Base-by-base conservation (phyloP, 257 asterid genomes). In the Scutellaria barbata region DNA sequence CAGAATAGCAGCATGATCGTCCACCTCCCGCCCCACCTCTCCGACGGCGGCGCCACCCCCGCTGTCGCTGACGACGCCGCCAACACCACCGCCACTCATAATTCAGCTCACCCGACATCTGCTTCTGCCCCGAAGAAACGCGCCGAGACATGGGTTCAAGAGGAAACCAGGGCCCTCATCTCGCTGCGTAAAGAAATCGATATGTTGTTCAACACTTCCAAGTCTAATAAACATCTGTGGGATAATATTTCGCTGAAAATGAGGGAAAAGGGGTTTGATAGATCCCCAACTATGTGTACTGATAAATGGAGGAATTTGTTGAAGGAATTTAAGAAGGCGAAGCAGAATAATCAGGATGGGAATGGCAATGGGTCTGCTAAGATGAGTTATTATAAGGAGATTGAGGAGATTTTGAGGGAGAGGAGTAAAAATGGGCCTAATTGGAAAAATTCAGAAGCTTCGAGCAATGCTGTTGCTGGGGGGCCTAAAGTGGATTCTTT, bases 251-350 rank as follows among this genome's bases (percentile, higher is more conserved):
- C 98, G 7, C 12, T 79, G 81, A 92, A 90, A 72, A 92, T 92
- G 98, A 92, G 90, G 78, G 95, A 84, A 22, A 92, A 89, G 57
- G 98, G 98, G 43, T 92, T 90, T 47, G 98, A 92, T 61, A 77
- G 98, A 51, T 90, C 97, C 3, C 95, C 98, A 1, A 86, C 96
- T 11, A 92, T 92, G 98, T 92, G 98, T 11, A 92, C 98, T 2
- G 98, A 89, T 48, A 92, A 92, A 73, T 92, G 98, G 98, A 85
- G 96, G 83, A 92, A 92, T 81, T 76, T 92, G 84, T 60, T 92
- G 65, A 92, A 90, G 82, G 98, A 90, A 69, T 90, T 82, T 70
- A 92, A 92, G 85, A 92, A 90, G 74, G 87, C 85, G 22, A 92
- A 88, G 82, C 96, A 86, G 80, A 82, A 65, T 20, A 74, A 58